phyloP scores from a whole-genome alignment of 169 alveolate genomes.

The Cryptosporidium ubiquitum region DNA sequence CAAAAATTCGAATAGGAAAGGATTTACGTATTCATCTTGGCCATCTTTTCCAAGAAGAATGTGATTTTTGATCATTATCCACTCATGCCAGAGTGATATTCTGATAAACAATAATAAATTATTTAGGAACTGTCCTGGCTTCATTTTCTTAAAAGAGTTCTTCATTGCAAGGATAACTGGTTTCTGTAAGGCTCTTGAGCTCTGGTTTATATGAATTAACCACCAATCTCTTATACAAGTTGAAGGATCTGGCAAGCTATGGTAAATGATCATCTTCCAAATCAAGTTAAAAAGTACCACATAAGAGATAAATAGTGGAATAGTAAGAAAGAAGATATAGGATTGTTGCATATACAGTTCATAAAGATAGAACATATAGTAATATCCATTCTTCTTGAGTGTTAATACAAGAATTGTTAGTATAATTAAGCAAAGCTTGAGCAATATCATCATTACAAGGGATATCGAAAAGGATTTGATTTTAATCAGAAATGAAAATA shows the following conservation, averaged over 20 bases:
- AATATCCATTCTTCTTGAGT: neutral
- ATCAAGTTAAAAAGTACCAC: conserved; percentile 34
- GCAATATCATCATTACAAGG: neutral
- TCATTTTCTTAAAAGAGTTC: neutral
- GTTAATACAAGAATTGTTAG: neutral
- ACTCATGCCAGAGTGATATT: neutral
- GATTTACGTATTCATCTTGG: neutral
- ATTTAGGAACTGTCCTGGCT: neutral
- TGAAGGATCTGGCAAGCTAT: conserved; percentile 28
- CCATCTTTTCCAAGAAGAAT: neutral
- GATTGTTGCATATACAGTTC: conserved; percentile 5
- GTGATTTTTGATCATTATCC: conserved; percentile 19
- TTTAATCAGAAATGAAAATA: conserved; percentile 34
- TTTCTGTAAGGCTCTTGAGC: neutral
- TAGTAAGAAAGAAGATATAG: neutral
- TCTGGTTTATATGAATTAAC: conserved; percentile 31
- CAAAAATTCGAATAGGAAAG: neutral
- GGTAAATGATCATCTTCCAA: conserved; percentile 23
- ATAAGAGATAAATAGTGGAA: conserved; percentile 30
- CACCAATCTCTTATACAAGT: conserved; percentile 44
- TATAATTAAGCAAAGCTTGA: neutral
- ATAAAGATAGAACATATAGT: neutral
- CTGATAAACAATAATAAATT: neutral
- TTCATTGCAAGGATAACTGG: neutral
- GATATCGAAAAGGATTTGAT: conserved; percentile 2